Evolutionary conservation across 2,329 filamentous ascomycete genomes (phyloP), one percentile per base, ranked within the genome.

Genomic region (Pyrenochaeta sp.): DNA sequence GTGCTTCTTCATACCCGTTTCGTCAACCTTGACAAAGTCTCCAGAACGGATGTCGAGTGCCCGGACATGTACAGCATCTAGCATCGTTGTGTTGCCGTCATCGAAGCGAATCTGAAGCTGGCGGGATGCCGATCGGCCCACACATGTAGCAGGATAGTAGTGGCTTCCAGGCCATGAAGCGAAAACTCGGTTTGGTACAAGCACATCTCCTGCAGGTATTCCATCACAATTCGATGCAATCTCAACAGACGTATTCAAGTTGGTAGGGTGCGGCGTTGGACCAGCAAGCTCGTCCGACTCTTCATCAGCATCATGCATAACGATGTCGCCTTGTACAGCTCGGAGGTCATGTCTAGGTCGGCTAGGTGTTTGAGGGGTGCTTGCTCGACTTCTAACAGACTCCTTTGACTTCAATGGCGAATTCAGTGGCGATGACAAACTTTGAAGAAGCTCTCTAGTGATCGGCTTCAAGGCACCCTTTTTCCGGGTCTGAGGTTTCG

Each of bases 111-210:
- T 63, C 12, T 75, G 69, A 60, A 82, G 81, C 27, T 78, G 79
- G 10, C 74, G 68, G 2, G 71, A 64, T 39, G 75, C 68, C 17
- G 79, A 74, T 14, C 72, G 74, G 2, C 81, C 82, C 30, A 86
- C 68, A 61, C 81, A 87, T n/a, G 80, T 84, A 7, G 83, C 86
- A 42, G 86, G 84, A 64, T 85, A 87, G 66, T 83, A 88, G 47
- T 80, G 79, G 42, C 77, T 80, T 17, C 82, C 81, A 58, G 80
- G 85, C 79, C 85, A 88, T 23, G 79, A 77, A 7, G 85, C 85
- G 56, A 87, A 79, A 0, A 88, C 79, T 55, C 86, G 79, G 48
- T 83, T 82, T 4, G 81, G 80, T 11, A 78, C 75, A 20, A 80
- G 60, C 9, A 76, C 32, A 21, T 68, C 61, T 11, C 54, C 60